A percentile compares a stretch with the other conserved stretches of the same genome.
Conservation (phyloP, 2,329 filamentous ascomycete genomes). For the Sporothrix humicola region DNA sequence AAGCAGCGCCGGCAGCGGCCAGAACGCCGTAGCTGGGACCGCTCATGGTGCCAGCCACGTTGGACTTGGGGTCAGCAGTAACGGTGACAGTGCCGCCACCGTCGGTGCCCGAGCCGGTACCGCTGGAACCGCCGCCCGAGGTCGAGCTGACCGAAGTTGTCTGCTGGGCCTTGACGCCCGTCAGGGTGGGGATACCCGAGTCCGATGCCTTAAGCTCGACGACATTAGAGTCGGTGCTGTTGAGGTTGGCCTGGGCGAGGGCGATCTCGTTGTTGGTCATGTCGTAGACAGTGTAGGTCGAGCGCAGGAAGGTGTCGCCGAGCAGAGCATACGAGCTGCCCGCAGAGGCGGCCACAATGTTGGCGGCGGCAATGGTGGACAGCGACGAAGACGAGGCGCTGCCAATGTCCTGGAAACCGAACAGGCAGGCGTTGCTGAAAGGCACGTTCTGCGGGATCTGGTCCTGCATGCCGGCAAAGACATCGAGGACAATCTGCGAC, state of each 20-base stretch:
- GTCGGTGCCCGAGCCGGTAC: background rate
- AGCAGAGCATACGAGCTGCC: constrained; percentile 45
- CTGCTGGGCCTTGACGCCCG: constrained; percentile 51
- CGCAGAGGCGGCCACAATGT: constrained; percentile 16
- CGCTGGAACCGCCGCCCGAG: constrained; percentile 20
- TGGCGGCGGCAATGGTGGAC: constrained; percentile 11
- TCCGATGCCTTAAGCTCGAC: constrained; percentile 52
- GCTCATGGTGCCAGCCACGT: constrained; percentile 32
- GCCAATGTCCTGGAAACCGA: constrained; percentile 57
- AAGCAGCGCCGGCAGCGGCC: constrained; percentile 38
- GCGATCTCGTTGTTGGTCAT: constrained; percentile 57
- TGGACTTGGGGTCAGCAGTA: constrained; percentile 29
- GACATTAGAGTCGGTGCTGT: constrained; percentile 52
- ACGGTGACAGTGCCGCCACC: constrained; percentile 34
- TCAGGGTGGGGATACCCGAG: constrained; percentile 51
- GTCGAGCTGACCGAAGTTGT: constrained; percentile 30
- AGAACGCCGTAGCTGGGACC: constrained; percentile 34
- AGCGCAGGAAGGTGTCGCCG: constrained; percentile 55
- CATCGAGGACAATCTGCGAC: constrained; percentile 50
- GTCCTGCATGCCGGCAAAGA: constrained; percentile 40
- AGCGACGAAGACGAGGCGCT: constrained; percentile 31
- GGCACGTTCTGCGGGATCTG: constrained; percentile 44
- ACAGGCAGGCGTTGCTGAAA: constrained; percentile 56
- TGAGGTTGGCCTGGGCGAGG: constrained; percentile 59
- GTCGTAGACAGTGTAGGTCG: constrained; percentile 62